Base-by-base conservation (phyloP, 106 monocot genomes). In the Platanthera zijinensis region DNA sequence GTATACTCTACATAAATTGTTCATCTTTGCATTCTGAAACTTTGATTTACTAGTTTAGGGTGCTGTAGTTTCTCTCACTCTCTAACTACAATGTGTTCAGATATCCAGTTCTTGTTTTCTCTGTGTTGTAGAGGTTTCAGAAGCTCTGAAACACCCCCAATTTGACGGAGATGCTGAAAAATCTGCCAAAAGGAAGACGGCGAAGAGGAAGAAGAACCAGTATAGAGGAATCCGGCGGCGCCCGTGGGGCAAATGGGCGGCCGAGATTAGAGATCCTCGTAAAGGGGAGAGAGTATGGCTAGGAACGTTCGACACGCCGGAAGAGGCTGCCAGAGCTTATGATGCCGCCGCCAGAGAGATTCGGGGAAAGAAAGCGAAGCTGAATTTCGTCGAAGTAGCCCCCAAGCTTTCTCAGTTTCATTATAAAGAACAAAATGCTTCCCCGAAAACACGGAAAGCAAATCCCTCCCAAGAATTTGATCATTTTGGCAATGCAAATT, bases 161-260 rank as follows among this genome's bases (percentile, higher is more conserved):
- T 69, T 67, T 28, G 57, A 83, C 50, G 81, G 76, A 48, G 21
- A 46, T 32, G 73, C 74, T 13, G 76, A 83, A 1, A 84, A 79
- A 52, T 79, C 76, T 57, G 51, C 72, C 50, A 84, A 84, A 66
- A 80, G 80, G 78, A 90, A 90, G 83, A 25, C 25, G 25, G 25
- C 25, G 25, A 25, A 25, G 25, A 25, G 25, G 25, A 84, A 84
- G 62, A 90, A 87, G 77, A 90, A 81, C 78, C 80, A 80, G 48
- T 90, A 76, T n/a, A 70, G 70, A 70, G 70, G 70, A 47, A 70
- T 70, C 48, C 70, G 90, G n/a, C 87, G 79, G 69, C 87, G 90
- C 5, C 87, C 90, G 53, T 90, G 90, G 90, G 90, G 90, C 12
- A 90, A 90, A 57, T 90, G 90, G 90, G 90, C 90, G 6, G 90